Evolutionary conservation across 208 protist genomes (phyloP).

Genomic region (Porcisia hertigi): DNA sequence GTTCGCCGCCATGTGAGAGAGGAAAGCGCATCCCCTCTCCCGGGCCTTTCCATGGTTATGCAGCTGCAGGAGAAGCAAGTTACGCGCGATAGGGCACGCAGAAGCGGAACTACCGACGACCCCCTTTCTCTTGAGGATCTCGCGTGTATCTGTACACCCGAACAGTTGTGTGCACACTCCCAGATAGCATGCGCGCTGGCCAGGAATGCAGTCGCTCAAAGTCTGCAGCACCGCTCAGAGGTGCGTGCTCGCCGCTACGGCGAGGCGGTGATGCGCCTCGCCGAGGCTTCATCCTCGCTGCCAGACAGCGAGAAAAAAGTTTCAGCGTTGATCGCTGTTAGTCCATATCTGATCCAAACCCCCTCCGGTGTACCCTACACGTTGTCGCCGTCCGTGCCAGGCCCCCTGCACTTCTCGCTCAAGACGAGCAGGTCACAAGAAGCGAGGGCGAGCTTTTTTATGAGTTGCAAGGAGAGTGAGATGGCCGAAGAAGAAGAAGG

Average conservation of each 20-base stretch:
- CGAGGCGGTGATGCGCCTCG: slow-evolving; percentile 22
- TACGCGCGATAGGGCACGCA: neutral
- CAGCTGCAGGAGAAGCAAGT: slow-evolving; percentile 20
- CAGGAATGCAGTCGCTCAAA: slow-evolving; percentile 15
- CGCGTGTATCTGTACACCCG: slow-evolving; percentile 9
- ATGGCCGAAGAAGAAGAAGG: slow-evolving; percentile 12
- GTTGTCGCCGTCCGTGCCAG: neutral
- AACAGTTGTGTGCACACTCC: slow-evolving; percentile 24
- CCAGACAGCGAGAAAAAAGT: neutral
- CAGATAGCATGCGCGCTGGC: slow-evolving; percentile 27
- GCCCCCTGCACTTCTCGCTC: too few relatives aligned
- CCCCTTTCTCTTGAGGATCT: slow-evolving; percentile 12
- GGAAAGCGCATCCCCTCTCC: neutral
- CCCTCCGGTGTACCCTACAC: neutral
- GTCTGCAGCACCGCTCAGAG: slow-evolving; percentile 18
- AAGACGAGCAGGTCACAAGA: neutral
- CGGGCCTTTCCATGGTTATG: slow-evolving; percentile 16
- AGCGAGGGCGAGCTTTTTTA: neutral
- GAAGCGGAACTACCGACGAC: slow-evolving; percentile 11
- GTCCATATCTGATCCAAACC: neutral
- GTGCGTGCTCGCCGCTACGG: slow-evolving; percentile 24
- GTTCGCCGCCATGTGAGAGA: neutral
- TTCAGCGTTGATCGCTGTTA: neutral
- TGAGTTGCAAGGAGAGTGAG: neutral
- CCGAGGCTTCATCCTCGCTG: neutral